Conservation (phyloP, 108 stramenopile genomes). For the Cyclotella choctawhatcheeana region DNA sequence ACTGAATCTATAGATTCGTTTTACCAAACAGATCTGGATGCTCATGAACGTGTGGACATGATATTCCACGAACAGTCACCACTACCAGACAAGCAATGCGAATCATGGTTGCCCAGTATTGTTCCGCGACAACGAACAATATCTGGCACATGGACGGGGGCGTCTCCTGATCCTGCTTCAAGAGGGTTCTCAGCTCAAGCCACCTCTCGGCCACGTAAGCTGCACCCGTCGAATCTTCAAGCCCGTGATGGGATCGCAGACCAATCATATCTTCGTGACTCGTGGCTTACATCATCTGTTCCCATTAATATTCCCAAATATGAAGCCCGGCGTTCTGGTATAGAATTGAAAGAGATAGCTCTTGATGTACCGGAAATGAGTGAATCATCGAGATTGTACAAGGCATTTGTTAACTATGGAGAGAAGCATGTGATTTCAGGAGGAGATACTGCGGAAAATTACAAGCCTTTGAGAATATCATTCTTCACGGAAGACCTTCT, state of each 20-base stretch:
- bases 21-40: slow-evolving; percentile 41
- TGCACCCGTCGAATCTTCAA: slow-evolving; percentile 36
- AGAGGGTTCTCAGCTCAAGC: slow-evolving; percentile 39
- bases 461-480: slow-evolving; percentile 39
- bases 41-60: slow-evolving; percentile 3
- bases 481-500: slow-evolving; percentile 44
- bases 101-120: slow-evolving; percentile 45
- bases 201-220: slow-evolving; percentile 45
- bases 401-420: slow-evolving; percentile 40
- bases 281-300: slow-evolving; percentile 46
- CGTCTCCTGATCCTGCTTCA: slow-evolving; percentile 51
- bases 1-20: slow-evolving; percentile 23
- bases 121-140: slow-evolving; percentile 36
- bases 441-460: slow-evolving; percentile 5
- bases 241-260: slow-evolving; percentile 2
- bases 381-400: slow-evolving; percentile 24
- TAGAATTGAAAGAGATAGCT: background rate
- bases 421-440: slow-evolving; percentile 21
- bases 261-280: slow-evolving; percentile 28
- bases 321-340: slow-evolving; percentile 3
- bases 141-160: slow-evolving; percentile 31
- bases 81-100: slow-evolving; percentile 36
- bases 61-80: background rate
- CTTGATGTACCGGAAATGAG: slow-evolving; percentile 21
- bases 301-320: slow-evolving; percentile 53